phyloP scores from a whole-genome alignment of 1,139 yeast genomes.

The Taphrina flavorubra region DNA sequence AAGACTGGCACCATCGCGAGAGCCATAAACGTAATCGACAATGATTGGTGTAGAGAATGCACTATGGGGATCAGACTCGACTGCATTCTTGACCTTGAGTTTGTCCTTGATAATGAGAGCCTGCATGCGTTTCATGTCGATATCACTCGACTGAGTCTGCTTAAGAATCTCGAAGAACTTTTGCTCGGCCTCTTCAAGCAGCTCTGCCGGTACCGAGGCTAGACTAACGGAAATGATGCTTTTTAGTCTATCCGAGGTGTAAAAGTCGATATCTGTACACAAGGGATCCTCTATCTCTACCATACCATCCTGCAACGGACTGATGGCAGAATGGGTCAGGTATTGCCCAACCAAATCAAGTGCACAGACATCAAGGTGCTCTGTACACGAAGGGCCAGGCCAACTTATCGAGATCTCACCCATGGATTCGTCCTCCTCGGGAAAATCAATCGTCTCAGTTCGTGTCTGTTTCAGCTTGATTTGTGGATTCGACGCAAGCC shows the following conservation, averaged over 20 bases:
- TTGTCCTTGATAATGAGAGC: slow-evolving; percentile 71
- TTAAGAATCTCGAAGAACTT: slow-evolving; percentile 61
- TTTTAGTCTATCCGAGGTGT: slow-evolving; percentile 35
- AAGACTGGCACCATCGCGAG: slow-evolving; percentile 64
- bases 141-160: slow-evolving; percentile 59
- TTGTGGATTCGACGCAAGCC: slow-evolving; percentile 70
- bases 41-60: slow-evolving; percentile 69
- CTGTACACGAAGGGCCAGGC: slow-evolving; percentile 75
- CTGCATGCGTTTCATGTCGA: slow-evolving; percentile 69
- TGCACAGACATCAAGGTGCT: slow-evolving; percentile 50
- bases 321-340: slow-evolving; percentile 74
- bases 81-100: slow-evolving; percentile 65
- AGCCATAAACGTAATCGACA: slow-evolving; percentile 79
- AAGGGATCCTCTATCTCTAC: slow-evolving; percentile 84
- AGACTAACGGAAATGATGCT: slow-evolving; percentile 37
- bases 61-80: slow-evolving; percentile 48
- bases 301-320: slow-evolving; percentile 68
- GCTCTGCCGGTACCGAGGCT: slow-evolving; percentile 68
- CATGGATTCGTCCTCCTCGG: slow-evolving; percentile 84
- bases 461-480: slow-evolving; percentile 53
- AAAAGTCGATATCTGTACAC: slow-evolving; percentile 68
- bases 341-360: slow-evolving; percentile 53
- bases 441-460: slow-evolving; percentile 69
- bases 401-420: slow-evolving; percentile 79
- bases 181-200: slow-evolving; percentile 60